Percentiles rank a stretch among this genome's conserved stretches.
These are phyloP conservation scores for Dactylellina parvicollis DNA, from an alignment of 2,329 filamentous ascomycete genomes.

Conservation along the genomic window DNA sequence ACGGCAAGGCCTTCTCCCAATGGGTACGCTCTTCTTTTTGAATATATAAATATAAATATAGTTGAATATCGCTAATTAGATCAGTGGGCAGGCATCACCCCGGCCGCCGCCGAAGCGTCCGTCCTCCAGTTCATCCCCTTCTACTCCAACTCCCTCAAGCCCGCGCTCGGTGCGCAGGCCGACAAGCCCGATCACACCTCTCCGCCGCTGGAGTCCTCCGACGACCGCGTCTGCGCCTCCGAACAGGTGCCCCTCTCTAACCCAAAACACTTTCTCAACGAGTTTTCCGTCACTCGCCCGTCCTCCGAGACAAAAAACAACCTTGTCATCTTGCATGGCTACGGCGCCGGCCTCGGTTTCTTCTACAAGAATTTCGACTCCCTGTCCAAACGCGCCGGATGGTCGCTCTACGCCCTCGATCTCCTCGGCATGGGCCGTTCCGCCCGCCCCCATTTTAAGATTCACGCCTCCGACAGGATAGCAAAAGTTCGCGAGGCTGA, in stretches of 20 bases:
- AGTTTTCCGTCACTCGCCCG: conserved; percentile 86
- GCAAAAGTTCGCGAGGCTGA: conserved; percentile 88
- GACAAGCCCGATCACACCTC: conserved; percentile 65
- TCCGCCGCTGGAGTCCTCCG: conserved; percentile 69
- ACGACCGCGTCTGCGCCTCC: conserved; percentile 84
- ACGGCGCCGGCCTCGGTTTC: conserved; percentile 94
- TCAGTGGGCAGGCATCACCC: conserved; percentile 85
- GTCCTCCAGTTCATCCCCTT: conserved; percentile 88
- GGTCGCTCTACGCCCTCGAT: conserved; percentile 93
- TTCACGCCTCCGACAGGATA: conserved; percentile 81
- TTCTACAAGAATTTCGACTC: conserved; percentile 99
- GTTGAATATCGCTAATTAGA: not conserved
- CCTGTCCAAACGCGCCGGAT: conserved; percentile 78
- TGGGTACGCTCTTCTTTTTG: conserved; percentile 72
- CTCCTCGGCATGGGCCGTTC: conserved; percentile 95
- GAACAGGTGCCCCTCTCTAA: conserved; percentile 85
- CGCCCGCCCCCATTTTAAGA: conserved; percentile 81
- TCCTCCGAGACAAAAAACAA: conserved; percentile 62
- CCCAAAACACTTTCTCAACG: conserved; percentile 87
- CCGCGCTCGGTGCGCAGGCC: conserved; percentile 49
- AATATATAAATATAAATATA: conserved; percentile 6
- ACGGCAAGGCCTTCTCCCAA: conserved; percentile 89
- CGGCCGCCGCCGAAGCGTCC: conserved; percentile 83
- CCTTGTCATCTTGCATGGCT: conserved; percentile 94
- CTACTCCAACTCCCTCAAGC: conserved; percentile 55